These are phyloP conservation scores for Diospyros lotus DNA, from an alignment of 148 eudicot genomes.

Conservation along the genomic window DNA sequence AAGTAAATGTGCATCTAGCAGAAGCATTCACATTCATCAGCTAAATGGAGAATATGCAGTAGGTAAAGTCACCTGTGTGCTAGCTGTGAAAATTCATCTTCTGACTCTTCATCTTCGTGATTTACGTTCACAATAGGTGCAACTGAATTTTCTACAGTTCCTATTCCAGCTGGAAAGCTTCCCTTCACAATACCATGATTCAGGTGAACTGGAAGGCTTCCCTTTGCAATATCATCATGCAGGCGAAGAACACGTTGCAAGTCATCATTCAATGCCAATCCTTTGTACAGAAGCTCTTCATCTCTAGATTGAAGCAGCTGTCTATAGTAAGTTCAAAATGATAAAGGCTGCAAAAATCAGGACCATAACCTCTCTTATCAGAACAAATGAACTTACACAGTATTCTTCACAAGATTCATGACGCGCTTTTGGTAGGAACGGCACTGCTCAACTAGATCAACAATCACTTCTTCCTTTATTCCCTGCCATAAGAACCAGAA, in stretches of 20 bases:
- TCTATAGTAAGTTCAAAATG: too few relatives aligned
- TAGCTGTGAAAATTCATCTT: slow-evolving; percentile 79
- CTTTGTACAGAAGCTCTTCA: slow-evolving; percentile 75
- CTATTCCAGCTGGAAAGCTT: slow-evolving; percentile 27
- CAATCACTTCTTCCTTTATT: slow-evolving; percentile 71
- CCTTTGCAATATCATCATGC: slow-evolving; percentile 80
- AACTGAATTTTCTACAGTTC: slow-evolving; percentile 34
- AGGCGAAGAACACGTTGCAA: slow-evolving; percentile 71
- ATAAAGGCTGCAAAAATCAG: too few relatives aligned
- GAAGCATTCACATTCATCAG: neutral
- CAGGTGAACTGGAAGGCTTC: slow-evolving; percentile 23
- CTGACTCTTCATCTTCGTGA: slow-evolving; percentile 88
- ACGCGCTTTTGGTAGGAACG: slow-evolving; percentile 85
- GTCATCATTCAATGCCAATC: slow-evolving; percentile 83
- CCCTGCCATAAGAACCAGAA: slow-evolving; percentile 40
- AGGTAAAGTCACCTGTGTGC: slow-evolving; percentile 61
- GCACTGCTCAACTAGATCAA: slow-evolving; percentile 94
- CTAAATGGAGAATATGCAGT: neutral
- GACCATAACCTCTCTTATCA: too few relatives aligned
- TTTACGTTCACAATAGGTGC: slow-evolving; percentile 58
- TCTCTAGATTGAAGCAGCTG: slow-evolving; percentile 38
- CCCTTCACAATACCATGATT: slow-evolving; percentile 26
- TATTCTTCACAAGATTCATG: slow-evolving; percentile 69
- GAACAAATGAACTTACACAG: slow-evolving; percentile 40
- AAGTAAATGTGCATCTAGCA: neutral